These are phyloP conservation scores for Melaleuca alternifolia DNA, from an alignment of 345 rosid species.

Conservation along the genomic window DNA sequence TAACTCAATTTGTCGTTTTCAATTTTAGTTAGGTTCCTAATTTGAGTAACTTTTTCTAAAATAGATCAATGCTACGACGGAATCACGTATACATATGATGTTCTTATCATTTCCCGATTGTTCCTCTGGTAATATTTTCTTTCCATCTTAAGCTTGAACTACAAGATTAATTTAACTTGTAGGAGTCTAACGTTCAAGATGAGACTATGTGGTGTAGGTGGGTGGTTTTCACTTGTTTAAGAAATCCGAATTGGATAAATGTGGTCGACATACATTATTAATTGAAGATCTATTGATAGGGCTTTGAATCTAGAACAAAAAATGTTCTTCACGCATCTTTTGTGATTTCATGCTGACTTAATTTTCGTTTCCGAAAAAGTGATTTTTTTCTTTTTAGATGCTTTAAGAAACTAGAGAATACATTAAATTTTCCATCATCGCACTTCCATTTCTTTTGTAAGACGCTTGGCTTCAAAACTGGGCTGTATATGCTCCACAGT, in stretches of 20 bases:
- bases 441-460: no score
- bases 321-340: no score
- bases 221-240: neutral
- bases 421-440: no score
- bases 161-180: neutral
- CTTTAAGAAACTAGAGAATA: no score
- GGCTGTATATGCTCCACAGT: no score
- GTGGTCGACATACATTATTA: no score
- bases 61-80: neutral
- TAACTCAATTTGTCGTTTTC: neutral
- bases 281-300: no score
- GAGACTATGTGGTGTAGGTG: neutral
- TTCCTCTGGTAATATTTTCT: neutral
- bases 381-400: no score
- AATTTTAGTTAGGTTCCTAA: neutral
- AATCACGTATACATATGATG: neutral
- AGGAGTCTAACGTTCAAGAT: neutral
- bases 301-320: no score
- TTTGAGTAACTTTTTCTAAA: neutral
- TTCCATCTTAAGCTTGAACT: neutral
- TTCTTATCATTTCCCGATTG: neutral
- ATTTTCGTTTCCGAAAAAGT: no score
- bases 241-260: neutral
- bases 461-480: no score
- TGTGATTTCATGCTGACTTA: no score